Percentiles rank a stretch among this genome's conserved stretches.
phyloP scores from a whole-genome alignment of 2,329 filamentous ascomycete species.

The Rugonectria rugulosa region DNA sequence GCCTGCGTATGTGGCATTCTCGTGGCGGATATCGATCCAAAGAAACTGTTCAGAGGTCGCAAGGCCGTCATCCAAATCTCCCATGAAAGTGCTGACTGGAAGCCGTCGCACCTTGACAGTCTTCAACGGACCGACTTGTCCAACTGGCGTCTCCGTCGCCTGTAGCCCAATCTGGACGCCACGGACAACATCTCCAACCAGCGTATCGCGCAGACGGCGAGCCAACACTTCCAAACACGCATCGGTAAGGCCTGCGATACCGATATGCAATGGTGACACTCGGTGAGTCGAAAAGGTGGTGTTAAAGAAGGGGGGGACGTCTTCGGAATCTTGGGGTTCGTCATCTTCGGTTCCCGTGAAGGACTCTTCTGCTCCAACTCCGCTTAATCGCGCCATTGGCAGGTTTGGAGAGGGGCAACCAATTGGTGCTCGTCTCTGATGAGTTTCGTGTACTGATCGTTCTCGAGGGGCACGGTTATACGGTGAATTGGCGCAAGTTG shows the following conservation, averaged over 20 bases:
- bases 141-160: constrained; percentile 49
- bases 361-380: constrained; percentile 25
- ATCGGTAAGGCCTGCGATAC: constrained; percentile 47
- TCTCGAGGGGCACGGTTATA: too few species aligned
- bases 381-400: constrained; percentile 35
- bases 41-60: constrained; percentile 41
- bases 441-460: too few species aligned
- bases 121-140: constrained; percentile 53
- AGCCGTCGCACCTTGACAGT: constrained; percentile 59
- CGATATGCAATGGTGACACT: constrained; percentile 61
- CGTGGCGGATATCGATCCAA: constrained; percentile 61
- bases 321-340: constrained; percentile 38
- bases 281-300: constrained; percentile 66
- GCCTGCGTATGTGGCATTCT: constrained; percentile 59
- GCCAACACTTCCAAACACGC: constrained; percentile 53
- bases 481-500: not conserved
- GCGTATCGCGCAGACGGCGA: constrained; percentile 58
- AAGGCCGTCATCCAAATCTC: constrained; percentile 35
- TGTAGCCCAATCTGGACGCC: constrained; percentile 63
- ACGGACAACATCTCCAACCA: constrained; percentile 67
- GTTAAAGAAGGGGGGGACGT: constrained; percentile 59
- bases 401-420: too few species aligned
- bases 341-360: constrained; percentile 21
- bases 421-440: not conserved
- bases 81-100: constrained; percentile 41